phyloP scores from a whole-genome alignment of 345 rosid species.

The sweet orange (Citrus sinensis) region DNA sequence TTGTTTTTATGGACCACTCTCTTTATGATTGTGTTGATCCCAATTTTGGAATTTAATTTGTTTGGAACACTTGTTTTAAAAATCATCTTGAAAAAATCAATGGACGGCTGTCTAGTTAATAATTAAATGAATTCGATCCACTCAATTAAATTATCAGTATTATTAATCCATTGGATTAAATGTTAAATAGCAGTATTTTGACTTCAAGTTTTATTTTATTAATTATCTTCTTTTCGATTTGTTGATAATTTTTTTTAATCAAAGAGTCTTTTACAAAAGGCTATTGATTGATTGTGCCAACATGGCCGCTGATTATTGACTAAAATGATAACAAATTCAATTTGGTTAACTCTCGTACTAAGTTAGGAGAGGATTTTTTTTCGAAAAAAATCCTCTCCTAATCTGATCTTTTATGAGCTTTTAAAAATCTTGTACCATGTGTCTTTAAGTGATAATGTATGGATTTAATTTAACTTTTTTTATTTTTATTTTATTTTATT shows the following conservation, averaged over 20 bases:
- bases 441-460: no score
- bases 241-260: neutral
- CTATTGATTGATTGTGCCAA: neutral
- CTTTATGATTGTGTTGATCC: neutral
- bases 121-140: no score
- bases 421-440: rapidly evolving
- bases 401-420: no score
- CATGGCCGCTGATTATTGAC: neutral
- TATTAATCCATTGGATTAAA: no score
- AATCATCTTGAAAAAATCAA: neutral
- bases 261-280: neutral
- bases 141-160: no score
- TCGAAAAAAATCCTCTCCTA: rapidly evolving
- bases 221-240: no score
- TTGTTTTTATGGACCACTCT: neutral
- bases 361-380: no score
- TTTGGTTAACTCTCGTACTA: neutral
- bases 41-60: neutral
- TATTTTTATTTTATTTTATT: no score
- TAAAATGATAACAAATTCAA: neutral
- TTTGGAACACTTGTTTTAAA: neutral
- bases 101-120: neutral
- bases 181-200: no score
- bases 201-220: no score
- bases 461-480: no score